phyloP scores from a whole-genome alignment of 2,329 filamentous ascomycete species.

The Fusarium guadeloupense region DNA sequence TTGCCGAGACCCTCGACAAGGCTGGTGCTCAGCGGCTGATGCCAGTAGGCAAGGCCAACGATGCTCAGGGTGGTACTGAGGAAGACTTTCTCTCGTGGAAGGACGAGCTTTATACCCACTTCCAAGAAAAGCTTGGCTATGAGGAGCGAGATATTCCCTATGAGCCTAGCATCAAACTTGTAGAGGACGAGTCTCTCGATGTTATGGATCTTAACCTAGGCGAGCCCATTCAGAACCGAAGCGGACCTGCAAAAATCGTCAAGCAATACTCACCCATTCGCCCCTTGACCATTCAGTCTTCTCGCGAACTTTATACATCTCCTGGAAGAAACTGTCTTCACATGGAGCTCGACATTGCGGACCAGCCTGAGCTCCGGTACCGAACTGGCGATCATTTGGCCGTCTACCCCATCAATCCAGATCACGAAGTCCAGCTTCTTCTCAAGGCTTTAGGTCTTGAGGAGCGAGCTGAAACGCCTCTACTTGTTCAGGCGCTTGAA shows the following conservation, averaged over 20 bases:
- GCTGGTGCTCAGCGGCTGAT: slow-evolving; percentile 44
- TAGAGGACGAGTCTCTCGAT: slow-evolving; percentile 38
- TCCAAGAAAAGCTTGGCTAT: slow-evolving; percentile 31
- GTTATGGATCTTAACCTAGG: slow-evolving; percentile 38
- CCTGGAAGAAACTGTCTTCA: slow-evolving; percentile 46
- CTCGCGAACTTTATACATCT: slow-evolving; percentile 30
- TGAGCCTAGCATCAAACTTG: slow-evolving; percentile 27
- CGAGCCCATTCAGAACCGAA: slow-evolving; percentile 34
- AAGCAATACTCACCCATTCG: slow-evolving; percentile 38
- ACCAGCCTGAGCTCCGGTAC: slow-evolving; percentile 45
- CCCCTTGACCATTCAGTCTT: slow-evolving; percentile 21
- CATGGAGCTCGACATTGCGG: slow-evolving; percentile 50
- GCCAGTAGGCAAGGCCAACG: slow-evolving; percentile 46
- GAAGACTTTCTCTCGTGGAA: slow-evolving; percentile 52
- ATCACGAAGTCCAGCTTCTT: slow-evolving; percentile 46
- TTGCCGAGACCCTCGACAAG: slow-evolving; percentile 37
- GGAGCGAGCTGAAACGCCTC: slow-evolving; percentile 33
- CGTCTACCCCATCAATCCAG: slow-evolving; percentile 52
- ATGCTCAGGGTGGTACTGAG: slow-evolving; percentile 46
- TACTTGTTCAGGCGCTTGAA: slow-evolving; percentile 38
- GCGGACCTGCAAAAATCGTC: slow-evolving; percentile 26
- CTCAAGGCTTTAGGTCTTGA: slow-evolving; percentile 42
- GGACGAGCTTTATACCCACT: slow-evolving; percentile 40
- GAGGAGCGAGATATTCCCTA: slow-evolving; percentile 37
- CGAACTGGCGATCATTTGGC: slow-evolving; percentile 54